phyloP scores from a whole-genome alignment of 1,284 basidiomycete genomes.

The Fomes fomentarius region DNA sequence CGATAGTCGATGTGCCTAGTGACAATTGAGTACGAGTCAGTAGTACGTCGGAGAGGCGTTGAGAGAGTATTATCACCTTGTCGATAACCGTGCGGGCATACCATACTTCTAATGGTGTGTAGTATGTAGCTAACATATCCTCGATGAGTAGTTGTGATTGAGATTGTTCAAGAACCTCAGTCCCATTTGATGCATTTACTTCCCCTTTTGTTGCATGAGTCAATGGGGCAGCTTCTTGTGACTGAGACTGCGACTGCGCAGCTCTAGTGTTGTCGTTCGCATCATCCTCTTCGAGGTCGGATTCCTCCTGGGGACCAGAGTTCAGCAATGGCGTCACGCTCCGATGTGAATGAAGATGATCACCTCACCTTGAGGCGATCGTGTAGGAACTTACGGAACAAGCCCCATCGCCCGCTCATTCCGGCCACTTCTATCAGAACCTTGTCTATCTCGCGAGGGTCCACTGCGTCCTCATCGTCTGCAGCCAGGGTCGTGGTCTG shows the following conservation, averaged over 20 bases:
- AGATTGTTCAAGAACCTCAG: conserved; percentile 52
- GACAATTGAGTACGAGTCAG: not conserved
- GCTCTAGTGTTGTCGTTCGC: not conserved
- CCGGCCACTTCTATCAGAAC: conserved; percentile 85
- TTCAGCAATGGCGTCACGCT: not conserved
- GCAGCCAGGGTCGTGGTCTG: conserved; percentile 29
- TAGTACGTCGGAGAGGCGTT: not conserved
- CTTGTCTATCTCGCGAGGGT: conserved; percentile 90
- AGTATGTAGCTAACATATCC: conserved; percentile 73
- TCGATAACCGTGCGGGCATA: conserved; percentile 88
- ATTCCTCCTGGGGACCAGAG: conserved; percentile 17
- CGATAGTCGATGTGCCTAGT: conserved; percentile 72
- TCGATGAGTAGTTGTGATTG: conserved; percentile 66
- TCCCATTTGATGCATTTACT: conserved; percentile 17
- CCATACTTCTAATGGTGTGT: conserved; percentile 91
- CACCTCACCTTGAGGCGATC: conserved; percentile 70
- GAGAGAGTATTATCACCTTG: conserved; percentile 55
- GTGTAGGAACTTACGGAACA: conserved; percentile 88
- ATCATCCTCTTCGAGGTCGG: conserved; percentile 20
- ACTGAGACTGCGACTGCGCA: no score
- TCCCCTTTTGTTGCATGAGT: conserved; percentile 4
- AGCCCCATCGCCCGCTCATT: conserved; percentile 90
- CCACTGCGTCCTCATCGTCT: conserved; percentile 70
- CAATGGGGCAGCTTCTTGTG: not conserved
- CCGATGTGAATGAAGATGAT: not conserved